Conservation (phyloP, 2,329 filamentous ascomycete genomes). For the Huntiella omanensis region DNA sequence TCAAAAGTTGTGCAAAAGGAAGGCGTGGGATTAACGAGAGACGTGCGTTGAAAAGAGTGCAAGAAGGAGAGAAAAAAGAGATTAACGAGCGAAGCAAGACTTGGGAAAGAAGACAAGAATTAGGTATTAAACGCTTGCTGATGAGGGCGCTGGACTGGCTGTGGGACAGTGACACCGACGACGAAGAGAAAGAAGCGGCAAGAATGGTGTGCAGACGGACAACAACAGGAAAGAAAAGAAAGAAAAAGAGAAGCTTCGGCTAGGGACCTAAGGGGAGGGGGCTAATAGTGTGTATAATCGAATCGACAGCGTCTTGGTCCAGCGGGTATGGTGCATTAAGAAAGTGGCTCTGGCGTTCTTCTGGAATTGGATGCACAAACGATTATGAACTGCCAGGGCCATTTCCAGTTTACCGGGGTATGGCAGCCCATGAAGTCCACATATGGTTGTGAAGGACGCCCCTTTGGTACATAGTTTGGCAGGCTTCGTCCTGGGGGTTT, state of each 20-base stretch:
- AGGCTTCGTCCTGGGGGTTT: too few relatives aligned
- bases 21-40: background rate
- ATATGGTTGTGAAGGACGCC: too few relatives aligned
- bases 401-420: too few relatives aligned
- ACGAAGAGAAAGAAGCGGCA: slow-evolving; percentile 4
- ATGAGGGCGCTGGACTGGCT: background rate
- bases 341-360: background rate
- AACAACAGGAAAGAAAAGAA: slow-evolving; percentile 2
- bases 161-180: slow-evolving; percentile 7
- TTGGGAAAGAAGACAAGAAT: slow-evolving; percentile 7
- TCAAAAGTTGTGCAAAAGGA: background rate
- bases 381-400: too few relatives aligned
- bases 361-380: too few relatives aligned
- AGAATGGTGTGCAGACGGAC: slow-evolving; percentile 3
- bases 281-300: background rate
- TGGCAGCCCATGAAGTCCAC: too few relatives aligned
- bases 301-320: background rate
- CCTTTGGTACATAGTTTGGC: too few relatives aligned
- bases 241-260: slow-evolving; percentile 7
- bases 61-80: background rate
- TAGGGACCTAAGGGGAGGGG: background rate
- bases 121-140: slow-evolving; percentile 10
- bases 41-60: background rate
- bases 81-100: slow-evolving; percentile 11
- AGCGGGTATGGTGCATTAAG: background rate